Evolutionary conservation across 768 basidiomycete genomes (phyloP).

Genomic region (Chlorophyllum brunneum): DNA sequence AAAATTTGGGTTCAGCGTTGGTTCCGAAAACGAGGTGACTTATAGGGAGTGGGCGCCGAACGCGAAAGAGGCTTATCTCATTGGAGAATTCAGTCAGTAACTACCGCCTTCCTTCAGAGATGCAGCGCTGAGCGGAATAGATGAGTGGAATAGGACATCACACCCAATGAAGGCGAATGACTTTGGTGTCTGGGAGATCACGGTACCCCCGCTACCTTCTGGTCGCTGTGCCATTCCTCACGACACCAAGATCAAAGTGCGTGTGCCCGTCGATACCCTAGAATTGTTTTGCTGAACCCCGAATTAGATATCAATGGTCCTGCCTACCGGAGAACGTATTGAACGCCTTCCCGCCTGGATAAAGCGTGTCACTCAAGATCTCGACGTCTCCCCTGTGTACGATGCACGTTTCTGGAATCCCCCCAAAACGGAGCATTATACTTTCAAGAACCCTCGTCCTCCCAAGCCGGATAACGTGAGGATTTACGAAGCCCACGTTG

Average conservation of each 20-base stretch:
- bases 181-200: slow-evolving; percentile 90
- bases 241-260: slow-evolving; percentile 91
- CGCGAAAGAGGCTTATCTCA: slow-evolving; percentile 74
- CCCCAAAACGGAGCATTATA: slow-evolving; percentile 62
- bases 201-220: slow-evolving; percentile 57
- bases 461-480: slow-evolving; percentile 61
- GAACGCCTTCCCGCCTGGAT: slow-evolving; percentile 96
- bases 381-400: slow-evolving; percentile 84
- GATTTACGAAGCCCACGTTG: slow-evolving; percentile 98
- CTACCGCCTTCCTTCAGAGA: neutral
- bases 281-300: neutral
- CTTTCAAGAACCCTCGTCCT: slow-evolving; percentile 77
- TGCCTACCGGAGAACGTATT: slow-evolving; percentile 73
- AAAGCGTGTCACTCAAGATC: slow-evolving; percentile 91
- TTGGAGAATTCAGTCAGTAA: slow-evolving; percentile 94
- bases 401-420: slow-evolving; percentile 99
- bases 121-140: slow-evolving; percentile 35
- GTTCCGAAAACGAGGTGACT: slow-evolving; percentile 58
- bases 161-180: slow-evolving; percentile 83
- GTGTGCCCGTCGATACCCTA: slow-evolving; percentile 12
- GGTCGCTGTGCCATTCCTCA: slow-evolving; percentile 87
- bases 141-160: slow-evolving; percentile 81
- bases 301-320: slow-evolving; percentile 83
- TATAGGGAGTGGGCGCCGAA: slow-evolving; percentile 98
- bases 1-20: slow-evolving; percentile 75